A percentile compares a stretch with the other conserved stretches of the same genome.
Evolutionary conservation across 2,329 filamentous ascomycete genomes (phyloP).

Genomic region (Cercospora berteroae): DNA sequence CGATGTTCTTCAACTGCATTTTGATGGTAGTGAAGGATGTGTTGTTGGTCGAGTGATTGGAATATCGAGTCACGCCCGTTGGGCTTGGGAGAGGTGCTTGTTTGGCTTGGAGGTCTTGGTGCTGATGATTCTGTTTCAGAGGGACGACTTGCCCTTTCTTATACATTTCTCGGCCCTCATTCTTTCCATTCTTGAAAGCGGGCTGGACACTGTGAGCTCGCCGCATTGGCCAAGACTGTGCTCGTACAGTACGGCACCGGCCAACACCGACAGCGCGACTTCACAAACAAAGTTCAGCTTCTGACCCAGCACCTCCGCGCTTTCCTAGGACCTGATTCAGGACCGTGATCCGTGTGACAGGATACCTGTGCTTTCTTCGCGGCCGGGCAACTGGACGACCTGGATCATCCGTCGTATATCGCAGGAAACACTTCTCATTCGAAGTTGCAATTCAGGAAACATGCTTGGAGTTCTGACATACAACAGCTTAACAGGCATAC

Average conservation of each 20-base stretch:
- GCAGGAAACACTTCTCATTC: not conserved
- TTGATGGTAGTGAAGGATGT: not conserved
- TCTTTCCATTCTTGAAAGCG: not conserved
- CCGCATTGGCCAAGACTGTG: not conserved
- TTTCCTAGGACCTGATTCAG: not conserved
- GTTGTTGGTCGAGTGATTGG: not conserved
- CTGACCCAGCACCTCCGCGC: not conserved
- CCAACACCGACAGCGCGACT: not conserved
- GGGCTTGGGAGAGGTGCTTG: not conserved
- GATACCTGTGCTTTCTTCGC: not conserved
- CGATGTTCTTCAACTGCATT: constrained; percentile 17
- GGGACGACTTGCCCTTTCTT: not conserved
- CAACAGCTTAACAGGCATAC: not conserved
- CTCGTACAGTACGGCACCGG: not conserved
- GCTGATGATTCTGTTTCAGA: constrained; percentile 1
- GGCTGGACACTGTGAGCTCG: not conserved
- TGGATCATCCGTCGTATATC: not conserved
- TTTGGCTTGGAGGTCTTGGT: not conserved
- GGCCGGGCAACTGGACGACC: not conserved
- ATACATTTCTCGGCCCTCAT: not conserved
- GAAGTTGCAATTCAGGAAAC: not conserved
- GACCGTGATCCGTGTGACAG: not conserved
- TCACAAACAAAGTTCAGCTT: not conserved
- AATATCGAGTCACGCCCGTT: not conserved
- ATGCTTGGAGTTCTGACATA: not conserved